Percentiles rank a stretch among this genome's conserved stretches.
These are phyloP conservation scores for Termitomyces sp. DNA, from an alignment of 768 basidiomycete species.

Conservation along the genomic window DNA sequence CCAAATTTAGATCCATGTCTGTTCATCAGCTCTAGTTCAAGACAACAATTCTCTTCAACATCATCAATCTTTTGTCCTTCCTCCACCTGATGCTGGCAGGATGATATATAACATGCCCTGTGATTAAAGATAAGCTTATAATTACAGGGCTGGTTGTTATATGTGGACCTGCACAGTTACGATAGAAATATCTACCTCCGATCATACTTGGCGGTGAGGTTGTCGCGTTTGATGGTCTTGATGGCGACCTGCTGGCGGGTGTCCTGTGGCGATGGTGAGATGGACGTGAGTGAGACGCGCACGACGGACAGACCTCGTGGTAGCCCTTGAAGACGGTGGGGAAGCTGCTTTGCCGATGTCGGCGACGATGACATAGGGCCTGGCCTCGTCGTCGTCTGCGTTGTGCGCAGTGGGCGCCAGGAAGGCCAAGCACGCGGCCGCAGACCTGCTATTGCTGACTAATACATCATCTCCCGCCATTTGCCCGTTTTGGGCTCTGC, in stretches of 20 bases:
- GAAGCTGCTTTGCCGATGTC: slow-evolving; percentile 42
- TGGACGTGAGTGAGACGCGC: background rate
- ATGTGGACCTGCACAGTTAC: too few relatives aligned
- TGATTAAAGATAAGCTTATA: too few relatives aligned
- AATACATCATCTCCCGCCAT: slow-evolving; percentile 1
- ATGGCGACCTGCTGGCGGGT: slow-evolving; percentile 35
- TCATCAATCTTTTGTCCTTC: too few relatives aligned
- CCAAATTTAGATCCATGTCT: too few relatives aligned
- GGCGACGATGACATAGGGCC: slow-evolving; percentile 70
- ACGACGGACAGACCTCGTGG: slow-evolving; percentile 56
- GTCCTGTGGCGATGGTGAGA: slow-evolving; percentile 56
- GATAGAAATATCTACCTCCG: too few relatives aligned
- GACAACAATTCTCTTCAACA: too few relatives aligned
- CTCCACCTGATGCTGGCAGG: too few relatives aligned
- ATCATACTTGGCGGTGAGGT: slow-evolving; percentile 85
- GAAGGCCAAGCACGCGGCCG: background rate
- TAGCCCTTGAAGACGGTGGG: slow-evolving; percentile 28
- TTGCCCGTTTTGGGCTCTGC: background rate
- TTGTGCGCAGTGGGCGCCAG: slow-evolving; percentile 11
- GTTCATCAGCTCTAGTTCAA: too few relatives aligned
- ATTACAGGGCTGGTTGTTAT: too few relatives aligned
- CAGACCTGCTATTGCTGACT: background rate
- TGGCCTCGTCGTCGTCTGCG: slow-evolving; percentile 62
- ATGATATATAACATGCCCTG: too few relatives aligned
- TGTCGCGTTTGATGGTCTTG: slow-evolving; percentile 88